phyloP scores from a whole-genome alignment of 2,329 filamentous ascomycete genomes.

The Fonsecaea erecta region DNA sequence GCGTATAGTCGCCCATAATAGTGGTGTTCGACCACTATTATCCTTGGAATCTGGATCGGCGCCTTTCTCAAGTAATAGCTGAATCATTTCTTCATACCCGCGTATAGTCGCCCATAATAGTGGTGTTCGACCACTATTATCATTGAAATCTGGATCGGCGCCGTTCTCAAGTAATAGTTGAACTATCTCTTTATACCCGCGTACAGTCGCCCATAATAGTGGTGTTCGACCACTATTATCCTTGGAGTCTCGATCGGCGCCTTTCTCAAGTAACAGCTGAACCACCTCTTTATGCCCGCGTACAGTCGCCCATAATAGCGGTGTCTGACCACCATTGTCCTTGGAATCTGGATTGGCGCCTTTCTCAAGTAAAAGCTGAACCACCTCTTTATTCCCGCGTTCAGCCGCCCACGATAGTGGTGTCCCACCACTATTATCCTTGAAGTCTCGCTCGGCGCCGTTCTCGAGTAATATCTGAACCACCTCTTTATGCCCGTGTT shows the following conservation, averaged over 20 bases:
- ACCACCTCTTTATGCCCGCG: neutral
- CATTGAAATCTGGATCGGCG: conserved; percentile 6
- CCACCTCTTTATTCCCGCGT: conserved; percentile 23
- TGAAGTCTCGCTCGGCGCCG: conserved; percentile 21
- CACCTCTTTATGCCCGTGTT: conserved; percentile 22
- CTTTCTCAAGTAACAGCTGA: conserved; percentile 15
- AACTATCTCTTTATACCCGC: neutral
- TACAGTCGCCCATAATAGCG: conserved; percentile 20
- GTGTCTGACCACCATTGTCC: neutral
- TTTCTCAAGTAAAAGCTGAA: conserved; percentile 18
- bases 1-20: neutral
- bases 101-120: neutral
- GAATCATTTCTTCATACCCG: conserved; percentile 11
- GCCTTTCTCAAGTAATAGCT: conserved; percentile 29
- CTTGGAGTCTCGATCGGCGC: conserved; percentile 10
- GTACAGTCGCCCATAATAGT: conserved; percentile 22
- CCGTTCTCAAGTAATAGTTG: conserved; percentile 29
- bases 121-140: neutral
- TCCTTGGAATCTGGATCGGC: conserved; percentile 11
- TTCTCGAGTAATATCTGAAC: conserved; percentile 21
- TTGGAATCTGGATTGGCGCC: conserved; percentile 17
- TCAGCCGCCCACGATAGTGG: conserved; percentile 16
- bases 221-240: too few species aligned
- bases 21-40: too few species aligned
- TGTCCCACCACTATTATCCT: conserved; percentile 2